Conservation (phyloP, 2,329 filamentous ascomycete species). For the Balansia obtecta region DNA sequence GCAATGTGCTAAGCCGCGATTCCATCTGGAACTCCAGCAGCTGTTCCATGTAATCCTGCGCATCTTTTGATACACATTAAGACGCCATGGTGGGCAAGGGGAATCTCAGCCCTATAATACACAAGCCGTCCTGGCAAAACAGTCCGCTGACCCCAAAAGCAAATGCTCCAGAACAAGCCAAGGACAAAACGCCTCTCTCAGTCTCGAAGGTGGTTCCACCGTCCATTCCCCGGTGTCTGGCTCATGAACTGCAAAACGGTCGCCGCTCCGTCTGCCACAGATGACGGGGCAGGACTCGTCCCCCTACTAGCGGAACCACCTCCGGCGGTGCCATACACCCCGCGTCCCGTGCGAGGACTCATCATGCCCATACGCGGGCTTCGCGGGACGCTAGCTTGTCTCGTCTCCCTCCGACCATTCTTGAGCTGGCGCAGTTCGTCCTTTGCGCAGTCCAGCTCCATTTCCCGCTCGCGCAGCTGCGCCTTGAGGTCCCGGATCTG, state of each 20-base stretch:
- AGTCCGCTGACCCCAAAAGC: neutral
- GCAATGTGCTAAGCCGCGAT: neutral
- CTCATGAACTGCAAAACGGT: slow-evolving; percentile 23
- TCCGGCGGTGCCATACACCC: slow-evolving; percentile 9
- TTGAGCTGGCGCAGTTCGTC: slow-evolving; percentile 37
- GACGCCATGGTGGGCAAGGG: neutral
- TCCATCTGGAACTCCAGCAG: neutral
- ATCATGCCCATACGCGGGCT: slow-evolving; percentile 43
- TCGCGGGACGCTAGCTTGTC: slow-evolving; percentile 42
- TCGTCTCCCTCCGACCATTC: slow-evolving; percentile 41
- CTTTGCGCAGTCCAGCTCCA: slow-evolving; percentile 32
- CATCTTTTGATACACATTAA: too few relatives aligned
- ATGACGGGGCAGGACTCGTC: slow-evolving; percentile 32
- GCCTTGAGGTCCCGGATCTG: slow-evolving; percentile 29
- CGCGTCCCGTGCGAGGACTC: slow-evolving; percentile 31
- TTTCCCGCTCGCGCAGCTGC: slow-evolving; percentile 36
- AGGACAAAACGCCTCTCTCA: slow-evolving; percentile 3
- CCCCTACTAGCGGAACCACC: slow-evolving; percentile 33
- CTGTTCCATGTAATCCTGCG: too few relatives aligned
- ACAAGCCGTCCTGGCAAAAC: neutral
- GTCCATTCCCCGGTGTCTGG: slow-evolving; percentile 24
- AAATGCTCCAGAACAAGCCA: neutral
- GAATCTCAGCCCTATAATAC: neutral
- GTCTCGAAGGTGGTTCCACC: slow-evolving; percentile 34
- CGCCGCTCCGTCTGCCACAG: slow-evolving; percentile 17